These are phyloP conservation scores for Xerocomellus amylosporus DNA, from an alignment of 768 basidiomycete genomes.

Conservation along the genomic window DNA sequence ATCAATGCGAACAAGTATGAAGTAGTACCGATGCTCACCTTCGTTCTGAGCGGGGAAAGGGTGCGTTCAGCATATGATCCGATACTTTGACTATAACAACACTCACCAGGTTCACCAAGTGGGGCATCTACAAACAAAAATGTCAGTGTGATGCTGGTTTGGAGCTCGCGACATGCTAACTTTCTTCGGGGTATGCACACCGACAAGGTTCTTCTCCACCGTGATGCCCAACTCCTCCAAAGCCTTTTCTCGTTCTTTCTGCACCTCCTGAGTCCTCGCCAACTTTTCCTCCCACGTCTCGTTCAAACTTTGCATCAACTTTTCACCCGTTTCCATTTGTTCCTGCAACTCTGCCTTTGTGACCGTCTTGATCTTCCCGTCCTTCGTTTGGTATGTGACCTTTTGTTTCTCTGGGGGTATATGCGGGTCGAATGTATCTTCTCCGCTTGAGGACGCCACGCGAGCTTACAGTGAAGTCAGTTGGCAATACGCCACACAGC, in stretches of 20 bases:
- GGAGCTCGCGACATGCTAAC: conserved; percentile 32
- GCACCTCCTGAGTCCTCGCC: conserved; percentile 86
- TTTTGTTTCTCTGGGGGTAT: conserved; percentile 94
- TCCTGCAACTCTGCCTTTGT: conserved; percentile 98
- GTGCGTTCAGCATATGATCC: conserved; percentile 12
- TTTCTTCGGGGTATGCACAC: conserved; percentile 98
- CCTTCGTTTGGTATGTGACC: conserved; percentile 90
- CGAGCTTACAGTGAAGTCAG: conserved; percentile 50
- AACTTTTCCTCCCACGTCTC: conserved; percentile 98
- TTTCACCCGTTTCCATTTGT: conserved; percentile 93
- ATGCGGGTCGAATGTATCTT: conserved; percentile 80
- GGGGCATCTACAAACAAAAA: conserved; percentile 66
- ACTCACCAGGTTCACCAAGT: conserved; percentile 88
- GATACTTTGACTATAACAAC: conserved; percentile 8
- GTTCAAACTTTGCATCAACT: conserved; percentile 88
- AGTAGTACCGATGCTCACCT: conserved; percentile 42
- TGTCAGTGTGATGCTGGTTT: conserved; percentile 10
- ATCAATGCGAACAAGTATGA: conserved; percentile 5
- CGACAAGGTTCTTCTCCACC: conserved; percentile 93
- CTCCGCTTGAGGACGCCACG: conserved; percentile 63
- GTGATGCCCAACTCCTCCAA: conserved; percentile 97
- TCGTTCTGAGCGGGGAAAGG: conserved; percentile 51
- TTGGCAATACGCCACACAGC: not conserved
- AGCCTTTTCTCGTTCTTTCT: conserved; percentile 96
- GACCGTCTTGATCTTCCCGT: conserved; percentile 91